Evolutionary conservation across 2,329 filamentous ascomycete species (phyloP), one percentile per base, ranked within the genome.

Genomic region (Aspergillus puulaauensis): DNA sequence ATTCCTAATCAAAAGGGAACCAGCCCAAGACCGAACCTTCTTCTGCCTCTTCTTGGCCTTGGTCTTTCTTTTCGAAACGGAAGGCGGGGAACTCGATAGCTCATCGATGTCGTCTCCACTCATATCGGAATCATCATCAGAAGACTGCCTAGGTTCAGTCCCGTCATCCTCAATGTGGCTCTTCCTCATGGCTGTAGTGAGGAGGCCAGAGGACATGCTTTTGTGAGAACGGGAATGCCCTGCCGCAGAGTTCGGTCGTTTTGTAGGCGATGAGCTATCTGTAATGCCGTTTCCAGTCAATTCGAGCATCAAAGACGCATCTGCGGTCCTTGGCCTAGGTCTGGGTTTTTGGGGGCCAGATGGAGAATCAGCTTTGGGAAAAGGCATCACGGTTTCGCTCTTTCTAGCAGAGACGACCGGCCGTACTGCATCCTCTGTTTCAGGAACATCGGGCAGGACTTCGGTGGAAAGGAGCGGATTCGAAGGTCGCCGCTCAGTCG

Each of bases 401-500:
- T 88, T 89, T 24, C 89, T 89, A 35, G 90, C 82, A 2, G 88
- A 90, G 71, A 93, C 90, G 5, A 86, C 85, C 3, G 83, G 83
- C 41, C 86, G 83, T 17, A 87, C 82, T 0, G 90, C 91, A 1
- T 82, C 82, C 54, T 86, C 78, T 3, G 89, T 95, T 69, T 88
- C 92, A 46, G 91, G 88, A 0, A 90, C 91, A 70, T 95, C 91
- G 19, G 87, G 93, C 1, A 91, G 96, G 14, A 96, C 86, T 19
- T 93, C 80, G 2, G 93, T 96, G 17, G 96, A 76, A 0, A 93
- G 92, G 11, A 91, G 85, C 5, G 89, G 89, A 65, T 93, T 93
- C 61, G 90, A 54, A 56, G 23, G 61, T 56, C 7, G 63, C 31
- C 37, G 50, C 33, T 45, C 58, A 44, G 47, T 49, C 45, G 50